Percentiles rank a stretch among this genome's conserved stretches.
These are phyloP conservation scores for Candida quercuum DNA, from an alignment of 805 yeast genomes.

Conservation along the genomic window DNA sequence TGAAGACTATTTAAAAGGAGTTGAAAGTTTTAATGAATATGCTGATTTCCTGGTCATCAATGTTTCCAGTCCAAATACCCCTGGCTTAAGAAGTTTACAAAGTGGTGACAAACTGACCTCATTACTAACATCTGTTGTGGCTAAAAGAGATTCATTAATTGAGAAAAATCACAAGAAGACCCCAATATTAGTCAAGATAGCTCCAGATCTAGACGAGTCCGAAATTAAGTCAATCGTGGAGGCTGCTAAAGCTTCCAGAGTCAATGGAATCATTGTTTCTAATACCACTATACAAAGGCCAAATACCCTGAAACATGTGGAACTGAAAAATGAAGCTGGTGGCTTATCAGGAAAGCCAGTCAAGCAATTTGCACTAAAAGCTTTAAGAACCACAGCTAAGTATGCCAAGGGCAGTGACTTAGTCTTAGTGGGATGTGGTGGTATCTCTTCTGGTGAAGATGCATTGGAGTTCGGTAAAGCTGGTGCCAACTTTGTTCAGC, in stretches of 20 bases:
- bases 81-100: slow-evolving; percentile 87
- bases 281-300: slow-evolving; percentile 92
- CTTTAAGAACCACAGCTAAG: slow-evolving; percentile 65
- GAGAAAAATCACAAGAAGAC: slow-evolving; percentile 46
- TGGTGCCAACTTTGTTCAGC: slow-evolving; percentile 85
- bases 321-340: slow-evolving; percentile 58
- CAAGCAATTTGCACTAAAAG: slow-evolving; percentile 70
- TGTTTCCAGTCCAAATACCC: slow-evolving; percentile 94
- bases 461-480: slow-evolving; percentile 89
- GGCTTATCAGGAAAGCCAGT: slow-evolving; percentile 93
- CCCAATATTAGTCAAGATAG: slow-evolving; percentile 84
- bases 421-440: slow-evolving; percentile 91
- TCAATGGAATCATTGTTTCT: slow-evolving; percentile 89
- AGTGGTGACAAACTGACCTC: slow-evolving; percentile 65
- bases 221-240: slow-evolving; percentile 80
- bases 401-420: slow-evolving; percentile 69
- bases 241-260: slow-evolving; percentile 67
- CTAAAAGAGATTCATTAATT: slow-evolving; percentile 55
- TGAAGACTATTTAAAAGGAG: slow-evolving; percentile 81
- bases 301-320: slow-evolving; percentile 43
- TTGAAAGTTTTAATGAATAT: slow-evolving; percentile 67
- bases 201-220: slow-evolving; percentile 82
- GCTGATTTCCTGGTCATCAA: slow-evolving; percentile 90
- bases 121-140: slow-evolving; percentile 61
- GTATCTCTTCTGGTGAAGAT: slow-evolving; percentile 81